These are phyloP conservation scores for Phytophthora sp. DNA, from an alignment of 352 stramenopile species.

Conservation along the genomic window DNA sequence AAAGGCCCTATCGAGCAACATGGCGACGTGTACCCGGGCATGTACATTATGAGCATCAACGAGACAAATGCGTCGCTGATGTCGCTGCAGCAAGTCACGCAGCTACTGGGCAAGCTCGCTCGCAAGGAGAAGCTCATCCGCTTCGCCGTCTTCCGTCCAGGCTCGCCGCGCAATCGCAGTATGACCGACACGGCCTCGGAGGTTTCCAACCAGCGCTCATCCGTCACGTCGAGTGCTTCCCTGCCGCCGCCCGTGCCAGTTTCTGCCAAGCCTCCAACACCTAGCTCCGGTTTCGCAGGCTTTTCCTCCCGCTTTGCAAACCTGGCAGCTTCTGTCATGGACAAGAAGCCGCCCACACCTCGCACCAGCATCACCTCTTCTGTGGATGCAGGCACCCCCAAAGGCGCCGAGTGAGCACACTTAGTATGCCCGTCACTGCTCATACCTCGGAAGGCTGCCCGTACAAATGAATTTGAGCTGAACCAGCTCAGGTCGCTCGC, in stretches of 20 bases:
- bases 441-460: slow-evolving; percentile 60
- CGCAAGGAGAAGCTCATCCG: slow-evolving; percentile 85
- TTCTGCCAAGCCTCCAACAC: slow-evolving; percentile 39
- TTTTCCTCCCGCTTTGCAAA: slow-evolving; percentile 73
- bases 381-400: slow-evolving; percentile 23
- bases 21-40: slow-evolving; percentile 71
- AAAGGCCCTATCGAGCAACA: slow-evolving; percentile 70
- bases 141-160: slow-evolving; percentile 74
- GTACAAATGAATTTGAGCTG: slow-evolving; percentile 62
- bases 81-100: slow-evolving; percentile 74
- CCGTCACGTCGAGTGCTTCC: slow-evolving; percentile 40
- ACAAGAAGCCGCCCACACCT: slow-evolving; percentile 54
- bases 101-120: slow-evolving; percentile 72
- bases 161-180: slow-evolving; percentile 49
- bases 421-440: slow-evolving; percentile 48
- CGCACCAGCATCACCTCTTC: slow-evolving; percentile 28
- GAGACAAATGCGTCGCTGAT: slow-evolving; percentile 85
- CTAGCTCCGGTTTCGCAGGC: slow-evolving; percentile 29
- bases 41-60: slow-evolving; percentile 91
- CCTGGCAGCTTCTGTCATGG: slow-evolving; percentile 54
- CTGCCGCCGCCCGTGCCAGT: slow-evolving; percentile 44
- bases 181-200: slow-evolving; percentile 52
- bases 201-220: slow-evolving; percentile 45
- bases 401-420: slow-evolving; percentile 49
- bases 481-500: too few species aligned